Evolutionary conservation across 2,329 filamentous ascomycete species (phyloP), one percentile per base, ranked within the genome.

Genomic region (Elsinoe perseae): DNA sequence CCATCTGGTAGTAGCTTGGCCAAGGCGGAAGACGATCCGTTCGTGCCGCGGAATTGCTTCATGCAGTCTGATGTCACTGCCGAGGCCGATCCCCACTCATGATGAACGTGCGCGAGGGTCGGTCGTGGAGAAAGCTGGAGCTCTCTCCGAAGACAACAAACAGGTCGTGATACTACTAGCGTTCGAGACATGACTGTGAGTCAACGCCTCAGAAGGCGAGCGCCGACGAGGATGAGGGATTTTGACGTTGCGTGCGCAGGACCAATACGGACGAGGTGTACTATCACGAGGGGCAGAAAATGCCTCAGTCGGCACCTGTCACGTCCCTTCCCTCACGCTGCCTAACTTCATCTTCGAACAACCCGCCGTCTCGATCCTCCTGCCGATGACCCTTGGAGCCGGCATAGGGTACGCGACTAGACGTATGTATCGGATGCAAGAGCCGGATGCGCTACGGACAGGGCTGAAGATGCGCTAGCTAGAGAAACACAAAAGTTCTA

Each of bases 291-390:
- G 42, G 14, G 21, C 34, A n/a, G 28, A 48, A 42, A 48, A 36
- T 36, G 53, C 53, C 53, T 46, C 53, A 36, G 27, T 25, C 18
- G 53, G 53, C 40, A 56, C 53, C 42, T 56, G 46, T 30, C 53
- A 86, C 70, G 82, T 93, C 59, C 84, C 87, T n/a, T 84, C 82
- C 36, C 72, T 95, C 61, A 90, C 87, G 20, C 77, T 95, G 16
- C 89, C 89, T 1, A 73, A 78, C 46, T 75, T 80, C 62, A 72
- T 91, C 61, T 91, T 95, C 70, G 78, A 82, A 65, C 84, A 81
- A 67, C 82, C 87, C 3, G 84, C 87, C 6, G 77, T 81, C 25
- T 86, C 88, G 16, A 81, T 93, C 60, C 79, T 95, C 36, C 76
- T 95, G 1, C 90, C 89, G 34, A 76, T 95, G 50, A 78, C 79